These are phyloP conservation scores for Mortierella sp. DNA, from an alignment of 371 early-diverging fungal genomes.

Conservation along the genomic window DNA sequence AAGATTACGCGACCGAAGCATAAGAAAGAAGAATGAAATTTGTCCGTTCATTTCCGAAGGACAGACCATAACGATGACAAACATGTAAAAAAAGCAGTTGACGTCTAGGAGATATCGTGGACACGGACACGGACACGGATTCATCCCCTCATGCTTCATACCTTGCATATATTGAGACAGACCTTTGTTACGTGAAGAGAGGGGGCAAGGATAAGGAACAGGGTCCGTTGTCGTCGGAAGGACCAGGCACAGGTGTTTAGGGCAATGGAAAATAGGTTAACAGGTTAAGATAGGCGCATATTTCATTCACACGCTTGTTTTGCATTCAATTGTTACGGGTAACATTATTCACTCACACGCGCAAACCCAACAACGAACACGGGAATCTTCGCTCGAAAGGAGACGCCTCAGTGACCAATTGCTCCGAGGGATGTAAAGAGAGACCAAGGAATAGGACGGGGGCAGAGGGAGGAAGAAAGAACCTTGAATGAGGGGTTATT, in stretches of 20 bases:
- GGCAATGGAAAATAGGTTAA: no score
- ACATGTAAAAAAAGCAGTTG: neutral
- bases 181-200: neutral
- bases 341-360: neutral
- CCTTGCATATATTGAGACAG: neutral
- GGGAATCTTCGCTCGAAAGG: neutral
- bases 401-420: conserved; percentile 8
- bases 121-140: conserved; percentile 9
- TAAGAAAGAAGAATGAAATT: no score
- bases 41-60: conserved; percentile 13
- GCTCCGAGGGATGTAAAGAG: neutral
- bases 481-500: neutral
- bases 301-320: conserved; percentile 8
- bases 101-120: neutral
- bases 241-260: conserved; percentile 5
- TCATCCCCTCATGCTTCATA: neutral
- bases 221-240: no score
- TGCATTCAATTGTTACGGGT: no score
- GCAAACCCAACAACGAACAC: neutral
- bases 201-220: neutral
- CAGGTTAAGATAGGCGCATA: neutral
- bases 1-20: conserved; percentile 11
- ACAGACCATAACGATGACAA: neutral
- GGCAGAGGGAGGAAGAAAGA: neutral
- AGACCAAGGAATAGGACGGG: neutral